Conservation (phyloP, 306 rosid genomes). For the Rubus idaeus region DNA sequence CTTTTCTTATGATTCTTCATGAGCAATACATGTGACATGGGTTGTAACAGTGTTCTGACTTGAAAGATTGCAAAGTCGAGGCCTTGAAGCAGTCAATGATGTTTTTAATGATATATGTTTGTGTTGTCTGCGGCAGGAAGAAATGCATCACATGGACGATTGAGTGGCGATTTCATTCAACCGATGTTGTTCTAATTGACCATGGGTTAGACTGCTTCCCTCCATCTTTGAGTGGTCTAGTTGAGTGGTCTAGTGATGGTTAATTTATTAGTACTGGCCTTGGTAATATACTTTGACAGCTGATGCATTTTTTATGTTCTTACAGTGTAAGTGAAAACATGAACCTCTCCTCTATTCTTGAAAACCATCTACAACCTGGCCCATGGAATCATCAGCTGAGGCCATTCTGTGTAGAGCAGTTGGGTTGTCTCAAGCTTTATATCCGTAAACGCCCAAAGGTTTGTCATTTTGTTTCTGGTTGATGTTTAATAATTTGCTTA, state of each 20-base stretch:
- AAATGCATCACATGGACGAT: slow-evolving; percentile 85
- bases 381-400: slow-evolving; percentile 36
- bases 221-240: neutral
- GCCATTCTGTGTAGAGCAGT: slow-evolving; percentile 52
- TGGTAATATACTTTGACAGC: slow-evolving; percentile 9
- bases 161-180: slow-evolving; percentile 79
- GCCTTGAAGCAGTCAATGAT: neutral
- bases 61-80: slow-evolving; percentile 13
- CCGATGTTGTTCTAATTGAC: slow-evolving; percentile 54
- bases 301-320: slow-evolving; percentile 20
- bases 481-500: neutral
- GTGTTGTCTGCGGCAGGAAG: slow-evolving; percentile 49
- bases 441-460: slow-evolving; percentile 75
- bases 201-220: slow-evolving; percentile 58
- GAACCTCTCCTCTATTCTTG: slow-evolving; percentile 51
- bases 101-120: slow-evolving; percentile 5
- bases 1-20: neutral
- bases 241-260: neutral
- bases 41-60: neutral
- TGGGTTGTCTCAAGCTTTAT: slow-evolving; percentile 67
- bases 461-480: slow-evolving; percentile 16
- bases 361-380: slow-evolving; percentile 51
- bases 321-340: slow-evolving; percentile 65
- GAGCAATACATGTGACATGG: neutral
- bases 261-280: neutral